These are phyloP conservation scores for Talaromyces piceae DNA, from an alignment of 2,329 filamentous ascomycete species.

Conservation along the genomic window DNA sequence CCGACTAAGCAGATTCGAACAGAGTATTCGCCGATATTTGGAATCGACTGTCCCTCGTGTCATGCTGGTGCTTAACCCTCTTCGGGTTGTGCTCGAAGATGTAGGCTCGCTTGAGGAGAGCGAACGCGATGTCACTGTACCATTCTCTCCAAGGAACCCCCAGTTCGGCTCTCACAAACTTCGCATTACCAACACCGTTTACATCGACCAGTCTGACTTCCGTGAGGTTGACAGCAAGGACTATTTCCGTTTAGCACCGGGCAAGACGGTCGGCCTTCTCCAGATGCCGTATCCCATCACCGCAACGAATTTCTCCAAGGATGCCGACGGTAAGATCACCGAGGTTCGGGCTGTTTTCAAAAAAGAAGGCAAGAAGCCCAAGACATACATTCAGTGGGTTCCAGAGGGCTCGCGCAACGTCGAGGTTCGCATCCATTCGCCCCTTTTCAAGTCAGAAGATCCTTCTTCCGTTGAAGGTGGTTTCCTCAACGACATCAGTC, in stretches of 20 bases:
- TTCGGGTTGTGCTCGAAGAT: slow-evolving; percentile 68
- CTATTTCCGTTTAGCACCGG: slow-evolving; percentile 72
- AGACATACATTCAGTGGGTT: slow-evolving; percentile 87
- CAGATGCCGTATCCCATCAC: slow-evolving; percentile 64
- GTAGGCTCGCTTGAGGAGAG: slow-evolving; percentile 62
- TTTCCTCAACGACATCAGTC: slow-evolving; percentile 77
- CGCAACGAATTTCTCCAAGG: slow-evolving; percentile 61
- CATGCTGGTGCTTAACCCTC: slow-evolving; percentile 80
- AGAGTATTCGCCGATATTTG: slow-evolving; percentile 75
- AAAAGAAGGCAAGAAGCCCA: slow-evolving; percentile 58
- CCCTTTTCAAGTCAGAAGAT: slow-evolving; percentile 79
- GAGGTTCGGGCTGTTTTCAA: slow-evolving; percentile 63
- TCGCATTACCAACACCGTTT: slow-evolving; percentile 70
- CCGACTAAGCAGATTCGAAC: slow-evolving; percentile 72
- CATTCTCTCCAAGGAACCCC: slow-evolving; percentile 68
- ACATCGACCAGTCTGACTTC: slow-evolving; percentile 78
- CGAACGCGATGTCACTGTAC: slow-evolving; percentile 57
- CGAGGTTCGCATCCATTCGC: slow-evolving; percentile 71
- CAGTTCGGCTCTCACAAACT: slow-evolving; percentile 46
- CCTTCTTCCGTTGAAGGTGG: slow-evolving; percentile 70
- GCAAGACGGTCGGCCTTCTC: slow-evolving; percentile 66
- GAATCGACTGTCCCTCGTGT: slow-evolving; percentile 82
- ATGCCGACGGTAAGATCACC: slow-evolving; percentile 57
- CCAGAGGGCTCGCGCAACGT: slow-evolving; percentile 54
- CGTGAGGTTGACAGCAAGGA: slow-evolving; percentile 63